phyloP scores from a whole-genome alignment of 2,329 filamentous ascomycete genomes.

The Fusarium sp. region DNA sequence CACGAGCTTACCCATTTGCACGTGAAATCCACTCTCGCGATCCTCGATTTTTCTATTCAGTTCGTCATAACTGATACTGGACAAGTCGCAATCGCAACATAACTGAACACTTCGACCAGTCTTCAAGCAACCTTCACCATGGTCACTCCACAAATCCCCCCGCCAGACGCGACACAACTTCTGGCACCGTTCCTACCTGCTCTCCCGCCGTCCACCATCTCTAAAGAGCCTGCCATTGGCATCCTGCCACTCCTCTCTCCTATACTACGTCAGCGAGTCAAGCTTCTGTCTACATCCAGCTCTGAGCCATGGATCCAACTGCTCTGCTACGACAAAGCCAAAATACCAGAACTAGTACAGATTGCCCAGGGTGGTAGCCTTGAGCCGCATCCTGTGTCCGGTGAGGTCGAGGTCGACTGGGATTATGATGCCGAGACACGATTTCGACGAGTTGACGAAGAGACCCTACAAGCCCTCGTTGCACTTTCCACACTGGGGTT shows the following conservation, averaged over 20 bases:
- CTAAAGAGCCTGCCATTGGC: slow-evolving; percentile 66
- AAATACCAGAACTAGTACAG: slow-evolving; percentile 68
- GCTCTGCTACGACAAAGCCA: slow-evolving; percentile 74
- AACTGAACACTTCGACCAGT: background rate
- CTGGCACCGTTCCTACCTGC: slow-evolving; percentile 69
- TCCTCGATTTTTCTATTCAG: slow-evolving; percentile 6
- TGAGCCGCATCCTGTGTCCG: slow-evolving; percentile 84
- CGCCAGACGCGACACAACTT: slow-evolving; percentile 61
- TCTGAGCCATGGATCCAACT: slow-evolving; percentile 79
- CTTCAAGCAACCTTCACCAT: slow-evolving; percentile 37
- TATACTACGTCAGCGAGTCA: slow-evolving; percentile 73
- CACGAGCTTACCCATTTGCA: slow-evolving; percentile 28
- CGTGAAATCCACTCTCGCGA: slow-evolving; percentile 31
- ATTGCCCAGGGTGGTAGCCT: slow-evolving; percentile 72
- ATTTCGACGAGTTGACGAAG: slow-evolving; percentile 77
- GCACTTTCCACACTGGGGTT: slow-evolving; percentile 71
- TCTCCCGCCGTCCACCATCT: slow-evolving; percentile 69
- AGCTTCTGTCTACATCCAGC: slow-evolving; percentile 70
- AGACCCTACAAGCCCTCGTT: slow-evolving; percentile 78
- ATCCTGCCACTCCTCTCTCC: slow-evolving; percentile 72
- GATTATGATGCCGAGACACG: slow-evolving; percentile 71
- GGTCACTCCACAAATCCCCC: slow-evolving; percentile 50
- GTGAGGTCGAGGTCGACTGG: slow-evolving; percentile 81
- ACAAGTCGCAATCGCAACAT: slow-evolving; percentile 15
- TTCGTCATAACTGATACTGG: slow-evolving; percentile 2